Evolutionary conservation across 345 rosid species (phyloP).

Genomic region (Aethionema arabicum): DNA sequence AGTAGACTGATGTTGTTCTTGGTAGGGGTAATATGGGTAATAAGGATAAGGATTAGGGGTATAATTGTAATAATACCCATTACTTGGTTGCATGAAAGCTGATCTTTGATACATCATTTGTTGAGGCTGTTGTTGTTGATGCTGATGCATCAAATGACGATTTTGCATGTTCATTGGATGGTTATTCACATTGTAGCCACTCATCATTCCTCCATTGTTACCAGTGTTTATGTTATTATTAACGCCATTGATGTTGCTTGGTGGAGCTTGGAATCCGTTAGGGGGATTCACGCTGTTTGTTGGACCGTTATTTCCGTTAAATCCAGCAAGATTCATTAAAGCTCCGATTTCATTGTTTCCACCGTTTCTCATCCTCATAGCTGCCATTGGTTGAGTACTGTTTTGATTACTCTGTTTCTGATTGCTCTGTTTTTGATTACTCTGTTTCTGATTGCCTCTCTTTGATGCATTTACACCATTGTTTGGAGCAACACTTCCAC

Average conservation of each 20-base stretch:
- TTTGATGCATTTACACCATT: slow-evolving; percentile 48
- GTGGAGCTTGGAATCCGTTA: slow-evolving; percentile 44
- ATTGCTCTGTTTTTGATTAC: slow-evolving; percentile 40
- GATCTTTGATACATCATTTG: slow-evolving; percentile 74
- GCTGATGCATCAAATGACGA: slow-evolving; percentile 41
- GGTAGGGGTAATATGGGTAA: slow-evolving; percentile 40
- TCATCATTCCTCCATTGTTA: slow-evolving; percentile 32
- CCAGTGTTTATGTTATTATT: slow-evolving; percentile 41
- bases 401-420: slow-evolving; percentile 53
- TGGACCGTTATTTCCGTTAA: slow-evolving; percentile 22
- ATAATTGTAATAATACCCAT: slow-evolving; percentile 57
- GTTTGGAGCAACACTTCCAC: slow-evolving; percentile 30
- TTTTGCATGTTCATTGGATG: slow-evolving; percentile 45
- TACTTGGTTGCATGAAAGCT: slow-evolving; percentile 49
- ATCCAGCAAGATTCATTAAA: slow-evolving; percentile 55
- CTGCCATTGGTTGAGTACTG: slow-evolving; percentile 51
- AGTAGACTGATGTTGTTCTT: slow-evolving; percentile 29
- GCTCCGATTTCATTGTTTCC: slow-evolving; percentile 47
- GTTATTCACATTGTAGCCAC: slow-evolving; percentile 26
- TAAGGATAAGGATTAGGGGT: slow-evolving; percentile 40
- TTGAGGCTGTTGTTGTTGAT: slow-evolving; percentile 44
- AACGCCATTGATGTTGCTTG: slow-evolving; percentile 49
- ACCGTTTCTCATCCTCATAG: slow-evolving; percentile 52
- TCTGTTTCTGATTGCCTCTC: slow-evolving; percentile 60
- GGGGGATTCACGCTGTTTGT: slow-evolving; percentile 33